Percentiles rank a stretch among this genome's conserved stretches.
Conservation (phyloP, 2,329 filamentous ascomycete genomes). For the Xenoacremonium recifei region DNA sequence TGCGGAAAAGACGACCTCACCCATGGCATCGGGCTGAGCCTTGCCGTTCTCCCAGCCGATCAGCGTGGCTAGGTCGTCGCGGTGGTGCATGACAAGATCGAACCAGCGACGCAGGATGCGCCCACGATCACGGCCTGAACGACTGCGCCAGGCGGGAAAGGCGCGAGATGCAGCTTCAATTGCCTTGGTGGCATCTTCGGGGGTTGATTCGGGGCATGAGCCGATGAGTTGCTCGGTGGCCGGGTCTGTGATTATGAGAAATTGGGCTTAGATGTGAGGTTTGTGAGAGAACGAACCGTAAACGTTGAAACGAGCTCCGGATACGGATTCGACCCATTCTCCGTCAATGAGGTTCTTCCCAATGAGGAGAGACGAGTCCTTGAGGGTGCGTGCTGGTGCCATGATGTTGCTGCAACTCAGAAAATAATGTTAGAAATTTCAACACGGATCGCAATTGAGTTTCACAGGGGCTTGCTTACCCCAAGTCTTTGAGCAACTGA, state of each 20-base stretch:
- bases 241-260: constrained; percentile 48
- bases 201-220: constrained; percentile 67
- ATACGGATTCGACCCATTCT: constrained; percentile 67
- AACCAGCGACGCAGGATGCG: constrained; percentile 60
- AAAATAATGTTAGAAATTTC: no score
- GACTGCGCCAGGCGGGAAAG: constrained; percentile 53
- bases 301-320: constrained; percentile 70
- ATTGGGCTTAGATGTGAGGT: neutral
- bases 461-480: no score
- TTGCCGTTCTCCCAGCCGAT: constrained; percentile 72
- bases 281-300: constrained; percentile 4
- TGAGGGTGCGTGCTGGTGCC: no score
- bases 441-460: no score
- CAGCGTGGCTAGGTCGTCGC: constrained; percentile 61
- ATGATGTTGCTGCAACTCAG: no score
- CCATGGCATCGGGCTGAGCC: constrained; percentile 55
- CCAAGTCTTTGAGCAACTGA: no score
- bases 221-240: constrained; percentile 65
- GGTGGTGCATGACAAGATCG: constrained; percentile 60
- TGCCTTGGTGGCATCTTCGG: constrained; percentile 62
- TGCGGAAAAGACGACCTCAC: constrained; percentile 54
- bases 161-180: constrained; percentile 66
- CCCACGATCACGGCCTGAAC: constrained; percentile 55
- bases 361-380: no score
- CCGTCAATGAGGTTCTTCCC: no score